Evolutionary conservation across 148 eudicot species (phyloP).

Genomic region (Rhododendron simsii): DNA sequence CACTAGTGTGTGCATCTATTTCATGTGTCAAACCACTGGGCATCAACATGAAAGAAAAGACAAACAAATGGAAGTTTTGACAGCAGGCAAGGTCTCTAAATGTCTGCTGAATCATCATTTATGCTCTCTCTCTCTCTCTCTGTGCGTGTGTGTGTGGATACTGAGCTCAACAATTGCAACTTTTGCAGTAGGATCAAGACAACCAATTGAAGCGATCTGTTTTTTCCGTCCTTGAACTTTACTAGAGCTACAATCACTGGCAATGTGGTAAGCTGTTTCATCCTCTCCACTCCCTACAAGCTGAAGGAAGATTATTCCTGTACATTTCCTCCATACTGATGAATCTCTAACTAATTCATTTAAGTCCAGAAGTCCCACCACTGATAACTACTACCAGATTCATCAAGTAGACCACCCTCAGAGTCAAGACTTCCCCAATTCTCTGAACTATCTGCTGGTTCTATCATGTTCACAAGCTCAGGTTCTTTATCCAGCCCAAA

Average conservation of each 20-base stretch:
- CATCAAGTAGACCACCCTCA: slow-evolving; percentile 27
- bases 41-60: not conserved
- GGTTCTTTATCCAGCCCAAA: slow-evolving; percentile 33
- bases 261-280: not conserved
- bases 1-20: not conserved
- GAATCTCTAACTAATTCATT: not conserved
- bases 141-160: not conserved
- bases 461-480: slow-evolving; percentile 29
- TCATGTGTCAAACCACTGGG: not conserved
- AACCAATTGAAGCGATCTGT: not conserved
- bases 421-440: slow-evolving; percentile 37
- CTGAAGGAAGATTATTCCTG: slow-evolving; percentile 9
- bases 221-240: not conserved
- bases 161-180: not conserved
- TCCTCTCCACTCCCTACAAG: not conserved
- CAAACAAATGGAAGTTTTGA: not conserved
- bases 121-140: not conserved
- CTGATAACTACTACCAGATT: slow-evolving; percentile 24
- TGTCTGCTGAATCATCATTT: not conserved
- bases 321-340: slow-evolving; percentile 4
- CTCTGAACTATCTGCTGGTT: slow-evolving; percentile 33
- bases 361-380: slow-evolving; percentile 77
- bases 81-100: not conserved
- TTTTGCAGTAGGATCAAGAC: not conserved
- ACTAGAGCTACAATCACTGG: not conserved